These are phyloP conservation scores for Aspergillus hortae DNA, from an alignment of 2,329 filamentous ascomycete species.

Conservation along the genomic window DNA sequence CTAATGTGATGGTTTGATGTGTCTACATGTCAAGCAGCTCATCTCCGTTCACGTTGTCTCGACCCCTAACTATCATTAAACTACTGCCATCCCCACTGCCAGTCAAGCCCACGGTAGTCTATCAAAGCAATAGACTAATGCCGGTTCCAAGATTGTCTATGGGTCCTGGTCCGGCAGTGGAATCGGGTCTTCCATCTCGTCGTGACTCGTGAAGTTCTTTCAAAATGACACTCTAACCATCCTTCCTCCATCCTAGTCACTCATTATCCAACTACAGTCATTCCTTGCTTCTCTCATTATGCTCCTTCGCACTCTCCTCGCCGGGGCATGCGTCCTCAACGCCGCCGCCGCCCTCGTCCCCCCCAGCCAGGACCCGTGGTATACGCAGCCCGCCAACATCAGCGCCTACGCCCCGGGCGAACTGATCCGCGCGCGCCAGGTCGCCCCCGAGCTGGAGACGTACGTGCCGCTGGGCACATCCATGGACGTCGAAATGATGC, in stretches of 20 bases:
- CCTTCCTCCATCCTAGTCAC: too few species aligned
- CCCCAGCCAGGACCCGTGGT: conserved; percentile 14
- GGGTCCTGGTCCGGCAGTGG: not conserved
- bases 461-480: conserved; percentile 8
- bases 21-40: too few species aligned
- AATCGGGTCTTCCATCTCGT: not conserved
- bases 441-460: conserved; percentile 9
- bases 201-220: too few species aligned
- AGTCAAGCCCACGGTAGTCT: too few species aligned
- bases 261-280: not conserved
- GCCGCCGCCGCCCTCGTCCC: not conserved
- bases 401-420: conserved; percentile 10
- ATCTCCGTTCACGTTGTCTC: too few species aligned
- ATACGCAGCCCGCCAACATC: conserved; percentile 15
- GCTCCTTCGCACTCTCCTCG: not conserved
- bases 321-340: not conserved
- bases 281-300: not conserved
- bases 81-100: too few species aligned
- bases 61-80: too few species aligned
- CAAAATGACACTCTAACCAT: too few species aligned
- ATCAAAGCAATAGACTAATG: too few species aligned
- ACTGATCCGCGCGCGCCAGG: conserved; percentile 13
- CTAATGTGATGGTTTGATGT: too few species aligned
- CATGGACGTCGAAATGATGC: conserved; percentile 12
- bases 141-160: not conserved